Evolutionary conservation across 2,329 filamentous ascomycete genomes (phyloP).

Genomic region (Fusarium hainanense): DNA sequence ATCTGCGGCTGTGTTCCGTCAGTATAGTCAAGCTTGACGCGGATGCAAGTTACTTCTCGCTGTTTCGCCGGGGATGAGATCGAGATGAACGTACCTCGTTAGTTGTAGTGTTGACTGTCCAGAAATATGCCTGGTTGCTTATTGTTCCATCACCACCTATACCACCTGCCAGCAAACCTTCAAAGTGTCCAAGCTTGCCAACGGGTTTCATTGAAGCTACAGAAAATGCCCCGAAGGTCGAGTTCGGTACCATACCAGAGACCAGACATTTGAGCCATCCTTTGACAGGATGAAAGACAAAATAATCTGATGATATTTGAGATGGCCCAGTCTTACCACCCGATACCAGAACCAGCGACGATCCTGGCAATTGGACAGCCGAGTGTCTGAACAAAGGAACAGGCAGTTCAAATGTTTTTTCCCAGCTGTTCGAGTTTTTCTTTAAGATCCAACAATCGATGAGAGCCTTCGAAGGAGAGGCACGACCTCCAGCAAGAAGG

Average conservation of each 20-base stretch:
- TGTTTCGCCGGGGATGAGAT: too few species aligned
- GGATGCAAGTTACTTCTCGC: neutral
- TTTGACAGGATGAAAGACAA: constrained; percentile 61
- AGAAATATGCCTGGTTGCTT: constrained; percentile 71
- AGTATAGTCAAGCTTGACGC: neutral
- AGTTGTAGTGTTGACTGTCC: constrained; percentile 63
- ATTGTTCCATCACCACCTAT: constrained; percentile 73
- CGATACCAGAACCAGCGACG: constrained; percentile 66
- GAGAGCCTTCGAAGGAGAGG: constrained; percentile 76
- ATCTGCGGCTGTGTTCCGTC: constrained; percentile 42
- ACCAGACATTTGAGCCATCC: constrained; percentile 61
- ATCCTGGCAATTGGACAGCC: constrained; percentile 62
- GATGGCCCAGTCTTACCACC: constrained; percentile 69
- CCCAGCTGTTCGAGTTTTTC: constrained; percentile 67
- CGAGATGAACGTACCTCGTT: constrained; percentile 49
- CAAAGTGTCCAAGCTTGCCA: constrained; percentile 49
- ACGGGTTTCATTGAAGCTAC: constrained; percentile 42
- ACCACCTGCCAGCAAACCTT: constrained; percentile 78
- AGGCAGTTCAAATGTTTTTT: constrained; percentile 72
- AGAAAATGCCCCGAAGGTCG: constrained; percentile 59
- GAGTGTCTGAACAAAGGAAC: constrained; percentile 81
- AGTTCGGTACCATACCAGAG: constrained; percentile 49
- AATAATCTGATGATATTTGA: constrained; percentile 61
- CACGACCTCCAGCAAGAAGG: constrained; percentile 80
- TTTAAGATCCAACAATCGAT: constrained; percentile 81